Base-by-base conservation (phyloP, 768 basidiomycete genomes). In the Pulveroboletus sp. region DNA sequence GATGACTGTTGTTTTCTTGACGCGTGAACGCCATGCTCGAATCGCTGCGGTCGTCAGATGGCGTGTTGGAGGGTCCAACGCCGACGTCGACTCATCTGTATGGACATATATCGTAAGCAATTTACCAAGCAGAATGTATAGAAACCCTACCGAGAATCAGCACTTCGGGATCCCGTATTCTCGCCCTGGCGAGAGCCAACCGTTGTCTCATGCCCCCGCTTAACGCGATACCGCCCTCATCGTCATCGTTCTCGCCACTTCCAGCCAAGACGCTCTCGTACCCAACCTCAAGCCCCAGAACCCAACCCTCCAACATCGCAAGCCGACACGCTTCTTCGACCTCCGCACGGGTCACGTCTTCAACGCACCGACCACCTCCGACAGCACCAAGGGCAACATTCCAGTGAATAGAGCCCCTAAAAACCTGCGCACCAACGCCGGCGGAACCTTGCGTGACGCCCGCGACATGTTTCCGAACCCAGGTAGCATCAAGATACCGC, bases 141-240 rank as follows among this genome's bases (percentile, higher is more conserved):
- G 23, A 31, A 39, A 27, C 78, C 87, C 40, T 50, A 94, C 95
- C 94, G 34, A 97, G 85, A 60, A 99, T 86, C 52, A 97, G 73
- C 6, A 97, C 85, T 1, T 83, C 81, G 5, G 95, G 94, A 66
- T 98, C 82, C 42, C 94, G 74, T 46, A 98, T 69, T 50, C 81
- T 77, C 1, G 91, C 94, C 42, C 95, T 73, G 0, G 95, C 95
- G 49, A 99, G 82, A 7, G 91, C 90, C 24, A 99, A 63, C 9
- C 95, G 70, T 71, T 99, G 95, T 57, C 81, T 81, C 74, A 98
- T 97, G 3, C 95, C 95, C 13, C 95, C 95, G 53, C 89, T 92
- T 56, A 94, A 68, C 37, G 78, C 82, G 3, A 87, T 79, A 2
- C 93, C 94, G 24, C 77, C 81, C 29, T 52, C 61, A 12, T 40